phyloP scores from a whole-genome alignment of 441 rosid genomes.

The Euphorbia schlechtendalii region DNA sequence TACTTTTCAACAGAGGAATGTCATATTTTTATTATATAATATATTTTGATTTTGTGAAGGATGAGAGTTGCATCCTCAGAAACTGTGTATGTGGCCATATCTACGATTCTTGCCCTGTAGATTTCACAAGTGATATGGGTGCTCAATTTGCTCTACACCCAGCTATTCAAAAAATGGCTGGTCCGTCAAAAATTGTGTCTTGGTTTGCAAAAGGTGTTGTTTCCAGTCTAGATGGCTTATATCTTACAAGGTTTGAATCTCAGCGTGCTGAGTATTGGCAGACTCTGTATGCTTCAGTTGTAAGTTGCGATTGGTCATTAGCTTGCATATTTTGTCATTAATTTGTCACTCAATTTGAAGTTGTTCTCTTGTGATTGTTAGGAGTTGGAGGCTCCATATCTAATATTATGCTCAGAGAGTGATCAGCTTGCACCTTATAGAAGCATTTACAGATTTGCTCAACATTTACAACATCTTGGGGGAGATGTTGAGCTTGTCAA shows the following conservation, averaged over 20 bases:
- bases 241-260: constrained; percentile 73
- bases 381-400: constrained; percentile 83
- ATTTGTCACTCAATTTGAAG: constrained; percentile 10
- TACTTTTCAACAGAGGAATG: background rate
- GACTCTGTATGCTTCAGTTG: constrained; percentile 64
- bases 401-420: constrained; percentile 72
- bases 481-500: constrained; percentile 76
- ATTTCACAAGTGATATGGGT: constrained; percentile 76
- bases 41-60: constrained; percentile 35
- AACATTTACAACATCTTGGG: constrained; percentile 55
- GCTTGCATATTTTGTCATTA: constrained; percentile 7
- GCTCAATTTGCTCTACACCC: constrained; percentile 65
- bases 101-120: constrained; percentile 82
- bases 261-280: constrained; percentile 92
- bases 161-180: constrained; percentile 57
- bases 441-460: constrained; percentile 46
- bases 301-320: constrained; percentile 34
- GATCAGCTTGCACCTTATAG: constrained; percentile 65
- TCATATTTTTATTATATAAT: background rate
- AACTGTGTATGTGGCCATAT: constrained; percentile 76
- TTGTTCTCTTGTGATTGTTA: constrained; percentile 19
- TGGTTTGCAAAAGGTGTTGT: constrained; percentile 74
- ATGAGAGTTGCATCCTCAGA: constrained; percentile 54
- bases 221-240: constrained; percentile 70
- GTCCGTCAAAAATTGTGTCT: constrained; percentile 58